Base-by-base conservation (phyloP, 306 rosid genomes). In the Oxytropis ochrocephala region DNA sequence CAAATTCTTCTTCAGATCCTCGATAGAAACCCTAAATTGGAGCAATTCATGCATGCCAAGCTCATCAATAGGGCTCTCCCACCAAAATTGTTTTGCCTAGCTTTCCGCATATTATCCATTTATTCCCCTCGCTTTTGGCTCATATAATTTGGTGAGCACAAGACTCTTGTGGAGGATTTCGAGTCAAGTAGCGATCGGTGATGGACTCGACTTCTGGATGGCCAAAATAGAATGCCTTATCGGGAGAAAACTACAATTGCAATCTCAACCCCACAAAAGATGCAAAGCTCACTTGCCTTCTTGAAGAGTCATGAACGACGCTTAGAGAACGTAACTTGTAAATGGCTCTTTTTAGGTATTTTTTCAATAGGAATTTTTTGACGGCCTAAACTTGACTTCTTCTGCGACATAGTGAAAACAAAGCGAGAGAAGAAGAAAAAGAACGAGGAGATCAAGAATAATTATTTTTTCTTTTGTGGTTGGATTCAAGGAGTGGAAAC, bases 251-350 rank as follows among this genome's bases (percentile, higher is more conserved):
- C 92, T 0, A 89, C 65, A 0, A 89, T 85, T 0, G 84, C 90
- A 12, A 85, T 71, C 49, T 89, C 85, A 1, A 78, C 92, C 0
- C 92, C 96, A 19, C 90, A 89, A 3, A 89, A 83, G 6, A 90
- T 89, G 76, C 92, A 87, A 47, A 89, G 86, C 27, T 87, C 91
- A 18, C 96, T 83, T 0, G 89, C 91, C 24, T 89, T 89, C 69
- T 89, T 89, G 81, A 89, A 89, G 0, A 89, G 48, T 0, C 96
- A 92, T 0, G 90, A 87, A 2, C 90, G 85, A 2, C 92, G 85
- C 24, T 87, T 89, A 0, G 90, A 89, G 55, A 89, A 89, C 6
- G 96, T 83, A 7, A 89, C 92, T 78, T 87, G 89, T 3, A 89
- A 57, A 44, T 85, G 85, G 36, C 76, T 85, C 21, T 82, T 79